Evolutionary conservation across 345 rosid genomes (phyloP).

Genomic region (Schrenkiella parvula): DNA sequence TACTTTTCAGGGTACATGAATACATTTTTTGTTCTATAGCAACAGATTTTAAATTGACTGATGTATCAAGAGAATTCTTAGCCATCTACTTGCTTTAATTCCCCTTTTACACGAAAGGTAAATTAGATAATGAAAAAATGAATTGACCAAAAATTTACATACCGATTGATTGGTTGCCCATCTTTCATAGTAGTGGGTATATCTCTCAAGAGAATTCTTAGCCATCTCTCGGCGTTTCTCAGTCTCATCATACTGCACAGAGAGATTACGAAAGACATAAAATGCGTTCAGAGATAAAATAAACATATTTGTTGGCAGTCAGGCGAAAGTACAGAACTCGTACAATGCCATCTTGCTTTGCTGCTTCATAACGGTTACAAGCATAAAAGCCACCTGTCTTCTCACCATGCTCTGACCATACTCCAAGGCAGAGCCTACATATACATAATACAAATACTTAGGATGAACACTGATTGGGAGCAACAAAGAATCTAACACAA

Average conservation of each 20-base stretch:
- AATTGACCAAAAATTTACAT: constrained; percentile 17
- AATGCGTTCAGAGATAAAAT: background rate
- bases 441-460: constrained; percentile 8
- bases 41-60: background rate
- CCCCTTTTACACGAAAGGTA: background rate
- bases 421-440: constrained; percentile 77
- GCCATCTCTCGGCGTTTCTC: constrained; percentile 93
- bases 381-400: constrained; percentile 80
- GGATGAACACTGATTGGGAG: background rate
- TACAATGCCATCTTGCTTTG: constrained; percentile 90
- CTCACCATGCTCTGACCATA: constrained; percentile 77
- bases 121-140: background rate
- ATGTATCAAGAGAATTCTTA: too few relatives aligned
- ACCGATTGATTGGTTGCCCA: constrained; percentile 91
- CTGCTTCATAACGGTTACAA: constrained; percentile 76
- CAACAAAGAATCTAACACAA: background rate
- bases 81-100: background rate
- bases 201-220: constrained; percentile 78
- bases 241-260: constrained; percentile 61
- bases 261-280: background rate
- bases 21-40: background rate
- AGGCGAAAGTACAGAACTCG: constrained; percentile 1
- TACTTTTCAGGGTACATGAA: constrained; percentile 2
- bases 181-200: constrained; percentile 86
- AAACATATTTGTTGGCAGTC: background rate